Conservation (phyloP, 345 rosid genomes). For the Dipteronia sinensis region DNA sequence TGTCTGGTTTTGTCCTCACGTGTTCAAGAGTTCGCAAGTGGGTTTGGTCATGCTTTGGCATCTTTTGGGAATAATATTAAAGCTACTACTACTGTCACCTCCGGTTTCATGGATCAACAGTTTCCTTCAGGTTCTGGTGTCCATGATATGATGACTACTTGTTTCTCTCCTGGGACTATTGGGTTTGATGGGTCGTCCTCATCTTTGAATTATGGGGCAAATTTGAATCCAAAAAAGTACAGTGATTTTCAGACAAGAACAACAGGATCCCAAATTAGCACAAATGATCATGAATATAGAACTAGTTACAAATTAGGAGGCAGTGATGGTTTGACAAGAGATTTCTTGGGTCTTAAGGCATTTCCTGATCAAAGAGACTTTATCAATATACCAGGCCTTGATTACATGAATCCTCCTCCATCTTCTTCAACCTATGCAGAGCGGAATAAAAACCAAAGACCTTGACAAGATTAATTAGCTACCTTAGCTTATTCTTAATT, state of each 20-base stretch:
- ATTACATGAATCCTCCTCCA: conserved; percentile 28
- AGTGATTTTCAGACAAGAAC: conserved; percentile 20
- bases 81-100: conserved; percentile 36
- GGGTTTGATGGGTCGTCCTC: conserved; percentile 30
- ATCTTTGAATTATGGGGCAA: conserved; percentile 23
- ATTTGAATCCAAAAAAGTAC: conserved; percentile 20
- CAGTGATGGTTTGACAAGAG: conserved; percentile 48
- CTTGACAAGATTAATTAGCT: conserved; percentile 43
- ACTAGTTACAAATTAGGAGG: conserved; percentile 3
- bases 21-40: conserved; percentile 34
- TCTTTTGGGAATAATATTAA: conserved; percentile 35
- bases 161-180: conserved; percentile 20
- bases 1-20: conserved; percentile 35
- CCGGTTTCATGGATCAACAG: conserved; percentile 29
- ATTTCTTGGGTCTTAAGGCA: conserved; percentile 59
- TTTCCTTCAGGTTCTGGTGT: conserved; percentile 17
- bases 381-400: conserved; percentile 25
- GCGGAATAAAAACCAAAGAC: conserved; percentile 30
- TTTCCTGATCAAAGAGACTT: conserved; percentile 36
- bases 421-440: conserved; percentile 30
- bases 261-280: conserved; percentile 8
- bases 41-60: conserved; percentile 26
- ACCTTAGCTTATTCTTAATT: neutral
- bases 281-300: conserved; percentile 15
- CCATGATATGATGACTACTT: conserved; percentile 32